A percentile compares a stretch with the other conserved stretches of the same genome.
Conservation (phyloP, 768 basidiomycete species). For the Leccinum boreale region DNA sequence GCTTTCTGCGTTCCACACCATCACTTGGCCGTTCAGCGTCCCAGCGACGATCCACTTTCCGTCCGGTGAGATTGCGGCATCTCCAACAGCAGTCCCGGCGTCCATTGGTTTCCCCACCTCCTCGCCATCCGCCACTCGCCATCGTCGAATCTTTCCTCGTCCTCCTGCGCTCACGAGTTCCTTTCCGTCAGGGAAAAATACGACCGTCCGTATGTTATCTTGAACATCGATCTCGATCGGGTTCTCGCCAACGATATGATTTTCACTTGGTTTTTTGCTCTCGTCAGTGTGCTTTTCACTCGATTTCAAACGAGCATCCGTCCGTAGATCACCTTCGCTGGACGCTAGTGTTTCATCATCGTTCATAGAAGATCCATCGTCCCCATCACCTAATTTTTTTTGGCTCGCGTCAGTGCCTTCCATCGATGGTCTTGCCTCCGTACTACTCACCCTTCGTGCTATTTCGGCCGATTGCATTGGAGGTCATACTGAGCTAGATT, state of each 20-base stretch:
- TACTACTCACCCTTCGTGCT: no score
- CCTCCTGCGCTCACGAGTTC: not conserved
- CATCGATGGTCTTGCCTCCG: no score
- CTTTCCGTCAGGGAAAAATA: not conserved
- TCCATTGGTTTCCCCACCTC: not conserved
- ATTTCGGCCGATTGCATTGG: no score
- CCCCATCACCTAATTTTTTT: no score
- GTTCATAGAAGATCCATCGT: no score
- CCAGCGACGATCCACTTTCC: not conserved
- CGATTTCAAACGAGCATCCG: no score
- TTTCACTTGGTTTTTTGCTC: no score
- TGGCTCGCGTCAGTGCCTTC: no score
- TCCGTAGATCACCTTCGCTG: no score
- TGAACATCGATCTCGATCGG: not conserved
- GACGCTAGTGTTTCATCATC: no score
- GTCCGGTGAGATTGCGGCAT: not conserved
- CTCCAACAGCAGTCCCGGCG: not conserved
- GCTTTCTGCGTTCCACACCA: not conserved
- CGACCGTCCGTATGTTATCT: not conserved
- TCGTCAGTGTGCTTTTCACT: no score
- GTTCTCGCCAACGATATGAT: not conserved
- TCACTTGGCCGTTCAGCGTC: not conserved
- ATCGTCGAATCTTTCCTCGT: not conserved
- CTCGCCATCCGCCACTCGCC: not conserved
- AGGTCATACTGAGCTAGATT: no score